Evolutionary conservation across 768 basidiomycete species (phyloP).

Genomic region (Thelephora ganbajun): DNA sequence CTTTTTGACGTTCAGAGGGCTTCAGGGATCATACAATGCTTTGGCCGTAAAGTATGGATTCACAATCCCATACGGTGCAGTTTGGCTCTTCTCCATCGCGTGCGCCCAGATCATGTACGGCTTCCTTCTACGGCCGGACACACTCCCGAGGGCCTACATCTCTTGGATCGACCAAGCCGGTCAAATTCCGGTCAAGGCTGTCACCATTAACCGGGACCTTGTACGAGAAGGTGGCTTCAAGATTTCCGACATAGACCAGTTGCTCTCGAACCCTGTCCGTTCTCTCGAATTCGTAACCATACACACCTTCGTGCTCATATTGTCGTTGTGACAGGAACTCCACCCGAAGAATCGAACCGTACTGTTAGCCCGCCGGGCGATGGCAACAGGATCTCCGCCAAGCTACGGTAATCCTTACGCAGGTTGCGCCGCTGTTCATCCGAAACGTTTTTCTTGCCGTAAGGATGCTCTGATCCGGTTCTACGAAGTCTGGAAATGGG

Average conservation of each 20-base stretch:
- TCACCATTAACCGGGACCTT: slow-evolving; percentile 48
- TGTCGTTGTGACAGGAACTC: slow-evolving; percentile 28
- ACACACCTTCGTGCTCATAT: not conserved
- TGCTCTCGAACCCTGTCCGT: slow-evolving; percentile 18
- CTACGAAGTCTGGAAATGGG: slow-evolving; percentile 72
- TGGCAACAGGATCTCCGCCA: slow-evolving; percentile 18
- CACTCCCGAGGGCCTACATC: slow-evolving; percentile 65
- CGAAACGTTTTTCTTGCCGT: slow-evolving; percentile 47
- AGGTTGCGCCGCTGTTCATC: slow-evolving; percentile 70
- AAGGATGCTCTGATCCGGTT: slow-evolving; percentile 56
- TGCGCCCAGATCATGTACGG: slow-evolving; percentile 82
- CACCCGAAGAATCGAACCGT: slow-evolving; percentile 34
- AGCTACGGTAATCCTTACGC: slow-evolving; percentile 35
- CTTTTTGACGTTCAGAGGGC: slow-evolving; percentile 35
- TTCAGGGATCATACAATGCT: slow-evolving; percentile 82
- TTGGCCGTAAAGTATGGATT: slow-evolving; percentile 56
- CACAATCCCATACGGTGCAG: slow-evolving; percentile 68
- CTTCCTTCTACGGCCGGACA: slow-evolving; percentile 67
- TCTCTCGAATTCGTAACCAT: not conserved
- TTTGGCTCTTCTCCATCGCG: slow-evolving; percentile 69
- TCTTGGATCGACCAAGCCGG: slow-evolving; percentile 63
- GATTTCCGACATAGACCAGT: slow-evolving; percentile 36
- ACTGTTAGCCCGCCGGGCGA: slow-evolving; percentile 30
- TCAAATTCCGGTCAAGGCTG: slow-evolving; percentile 41
- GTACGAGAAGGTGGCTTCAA: slow-evolving; percentile 46